Evolutionary conservation across 192 early-diverging fungal species (phyloP).

Genomic region (Entomortierella parvispora): DNA sequence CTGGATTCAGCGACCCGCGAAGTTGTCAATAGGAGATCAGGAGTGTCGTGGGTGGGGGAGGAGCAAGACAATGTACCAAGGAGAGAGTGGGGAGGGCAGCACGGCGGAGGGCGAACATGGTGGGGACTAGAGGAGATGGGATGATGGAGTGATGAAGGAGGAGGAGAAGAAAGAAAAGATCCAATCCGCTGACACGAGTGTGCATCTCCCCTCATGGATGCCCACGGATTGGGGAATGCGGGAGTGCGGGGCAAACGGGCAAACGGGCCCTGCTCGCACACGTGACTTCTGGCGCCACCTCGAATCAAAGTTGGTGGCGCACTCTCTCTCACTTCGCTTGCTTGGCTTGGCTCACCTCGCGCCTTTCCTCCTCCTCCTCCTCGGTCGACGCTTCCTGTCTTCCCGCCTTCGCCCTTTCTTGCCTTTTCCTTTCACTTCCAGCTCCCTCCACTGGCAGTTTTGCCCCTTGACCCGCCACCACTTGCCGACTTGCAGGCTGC

Average conservation of each 20-base stretch:
- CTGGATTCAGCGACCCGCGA: too few relatives aligned
- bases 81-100: constrained; percentile 40
- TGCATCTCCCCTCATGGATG: too few relatives aligned
- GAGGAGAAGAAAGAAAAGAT: constrained; percentile 1
- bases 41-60: not conserved
- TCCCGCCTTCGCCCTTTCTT: not conserved
- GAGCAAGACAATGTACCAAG: constrained; percentile 23
- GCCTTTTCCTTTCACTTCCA: not conserved
- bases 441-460: not conserved
- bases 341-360: too few relatives aligned
- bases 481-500: not conserved
- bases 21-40: not conserved
- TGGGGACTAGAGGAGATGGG: constrained; percentile 4
- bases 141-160: constrained; percentile 8
- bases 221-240: too few relatives aligned
- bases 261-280: too few relatives aligned
- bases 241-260: too few relatives aligned
- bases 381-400: not conserved
- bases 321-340: not conserved
- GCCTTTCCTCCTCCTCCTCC: not conserved
- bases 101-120: constrained; percentile 50
- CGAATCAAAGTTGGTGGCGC: too few relatives aligned
- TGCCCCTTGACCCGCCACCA: too few relatives aligned
- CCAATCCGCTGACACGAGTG: too few relatives aligned
- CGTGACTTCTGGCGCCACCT: too few relatives aligned